These are phyloP conservation scores for Wickerhamiella kazuoi DNA, from an alignment of 805 yeast species.

Conservation along the genomic window DNA sequence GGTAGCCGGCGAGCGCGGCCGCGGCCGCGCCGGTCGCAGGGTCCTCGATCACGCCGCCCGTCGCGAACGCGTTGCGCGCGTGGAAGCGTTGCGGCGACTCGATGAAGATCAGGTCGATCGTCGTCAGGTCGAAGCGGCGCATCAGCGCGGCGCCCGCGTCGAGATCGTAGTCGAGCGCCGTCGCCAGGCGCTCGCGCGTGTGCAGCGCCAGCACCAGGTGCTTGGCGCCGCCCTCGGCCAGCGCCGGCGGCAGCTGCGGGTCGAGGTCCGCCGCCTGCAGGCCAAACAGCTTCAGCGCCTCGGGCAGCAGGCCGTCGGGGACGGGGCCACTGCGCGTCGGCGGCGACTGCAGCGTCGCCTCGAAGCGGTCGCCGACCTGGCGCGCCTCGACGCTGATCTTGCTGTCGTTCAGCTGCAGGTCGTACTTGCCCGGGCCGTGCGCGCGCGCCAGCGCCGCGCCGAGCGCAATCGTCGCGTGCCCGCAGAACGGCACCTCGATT, in stretches of 20 bases:
- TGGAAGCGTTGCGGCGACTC: too few relatives aligned
- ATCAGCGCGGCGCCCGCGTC: too few relatives aligned
- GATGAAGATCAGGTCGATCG: too few relatives aligned
- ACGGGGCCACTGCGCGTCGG: background rate
- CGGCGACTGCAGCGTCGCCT: background rate
- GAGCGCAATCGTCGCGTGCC: background rate
- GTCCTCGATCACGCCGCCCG: too few relatives aligned
- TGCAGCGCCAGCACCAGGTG: background rate
- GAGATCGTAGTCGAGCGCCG: too few relatives aligned
- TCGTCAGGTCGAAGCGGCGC: too few relatives aligned
- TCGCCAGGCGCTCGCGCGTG: too few relatives aligned
- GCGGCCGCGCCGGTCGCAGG: too few relatives aligned
- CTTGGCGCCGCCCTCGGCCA: background rate
- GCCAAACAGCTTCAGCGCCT: background rate
- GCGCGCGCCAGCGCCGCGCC: background rate
- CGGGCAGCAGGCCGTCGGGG: background rate
- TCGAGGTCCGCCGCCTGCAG: background rate
- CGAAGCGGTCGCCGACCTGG: background rate
- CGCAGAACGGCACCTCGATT: background rate
- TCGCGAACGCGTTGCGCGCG: too few relatives aligned
- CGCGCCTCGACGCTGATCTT: background rate
- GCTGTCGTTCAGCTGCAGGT: background rate
- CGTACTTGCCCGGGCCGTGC: background rate
- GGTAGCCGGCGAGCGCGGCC: too few relatives aligned
- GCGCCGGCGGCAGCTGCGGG: background rate